phyloP scores from a whole-genome alignment of 129 eudicot species.

The Glebionis coronaria region DNA sequence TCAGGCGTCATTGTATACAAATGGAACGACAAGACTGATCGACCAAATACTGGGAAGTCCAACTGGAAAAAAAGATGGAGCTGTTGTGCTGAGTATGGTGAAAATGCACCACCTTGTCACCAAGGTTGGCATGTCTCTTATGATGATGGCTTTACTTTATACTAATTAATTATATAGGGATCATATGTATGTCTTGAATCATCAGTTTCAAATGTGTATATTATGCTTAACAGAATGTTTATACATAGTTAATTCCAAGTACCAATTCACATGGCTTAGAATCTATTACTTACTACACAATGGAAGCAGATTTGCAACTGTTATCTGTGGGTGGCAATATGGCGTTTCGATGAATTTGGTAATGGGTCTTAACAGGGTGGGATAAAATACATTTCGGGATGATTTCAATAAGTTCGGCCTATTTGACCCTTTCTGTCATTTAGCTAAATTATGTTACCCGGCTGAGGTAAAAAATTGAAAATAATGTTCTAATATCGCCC shows the following conservation, averaged over 20 bases:
- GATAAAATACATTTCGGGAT: not conserved
- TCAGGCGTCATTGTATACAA: conserved; percentile 73
- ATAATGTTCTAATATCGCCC: not conserved
- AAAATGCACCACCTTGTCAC: conserved; percentile 65
- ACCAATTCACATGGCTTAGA: conserved; percentile 12
- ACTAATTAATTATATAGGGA: conserved; percentile 15
- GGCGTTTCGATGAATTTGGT: not conserved
- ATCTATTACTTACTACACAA: not conserved
- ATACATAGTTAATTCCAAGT: not conserved
- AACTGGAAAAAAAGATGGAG: conserved; percentile 92
- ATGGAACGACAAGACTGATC: conserved; percentile 60
- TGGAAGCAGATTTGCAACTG: not conserved
- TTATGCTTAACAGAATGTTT: not conserved
- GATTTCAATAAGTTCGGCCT: too few relatives aligned
- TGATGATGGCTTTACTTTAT: conserved; percentile 74
- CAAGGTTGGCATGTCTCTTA: conserved; percentile 79
- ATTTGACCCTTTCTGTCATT: too few relatives aligned
- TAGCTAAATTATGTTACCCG: not conserved
- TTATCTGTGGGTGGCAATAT: too few relatives aligned
- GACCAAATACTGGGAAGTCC: conserved; percentile 67
- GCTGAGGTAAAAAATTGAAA: not conserved
- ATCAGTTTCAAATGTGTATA: conserved; percentile 1
- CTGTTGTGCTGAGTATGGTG: conserved; percentile 70
- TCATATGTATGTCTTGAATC: not conserved
- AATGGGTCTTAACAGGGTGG: not conserved